A percentile compares a stretch with the other conserved stretches of the same genome.
Conservation (phyloP, 148 eudicot genomes). For the Fagopyrum tataricum region DNA sequence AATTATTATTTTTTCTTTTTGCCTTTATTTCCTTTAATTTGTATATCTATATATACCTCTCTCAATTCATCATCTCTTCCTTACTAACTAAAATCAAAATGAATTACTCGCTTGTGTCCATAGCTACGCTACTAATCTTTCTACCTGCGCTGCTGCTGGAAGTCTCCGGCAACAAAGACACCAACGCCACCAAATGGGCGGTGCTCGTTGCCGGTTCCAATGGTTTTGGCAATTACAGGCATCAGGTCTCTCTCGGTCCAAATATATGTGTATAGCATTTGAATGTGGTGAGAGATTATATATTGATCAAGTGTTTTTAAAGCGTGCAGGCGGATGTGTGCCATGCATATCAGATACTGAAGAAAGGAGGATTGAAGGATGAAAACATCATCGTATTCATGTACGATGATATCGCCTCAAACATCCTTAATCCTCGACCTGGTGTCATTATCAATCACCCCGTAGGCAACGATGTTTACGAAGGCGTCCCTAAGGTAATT, state of each 20-base stretch:
- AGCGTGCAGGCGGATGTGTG: conserved; percentile 86
- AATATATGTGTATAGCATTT: too few species aligned
- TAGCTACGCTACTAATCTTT: too few species aligned
- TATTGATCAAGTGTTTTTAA: too few species aligned
- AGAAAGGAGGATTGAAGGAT: conserved; percentile 66
- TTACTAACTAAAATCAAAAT: background rate
- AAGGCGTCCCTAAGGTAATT: conserved; percentile 43
- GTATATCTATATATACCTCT: too few species aligned
- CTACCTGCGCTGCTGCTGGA: background rate
- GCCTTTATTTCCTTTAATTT: too few species aligned
- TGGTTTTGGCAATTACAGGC: conserved; percentile 68
- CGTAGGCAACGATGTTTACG: conserved; percentile 32
- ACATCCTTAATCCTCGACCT: conserved; percentile 56
- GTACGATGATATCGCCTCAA: conserved; percentile 72
- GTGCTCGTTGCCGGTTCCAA: conserved; percentile 73
- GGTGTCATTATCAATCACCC: conserved; percentile 85
- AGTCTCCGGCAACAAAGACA: conserved; percentile 15
- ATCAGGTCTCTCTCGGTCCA: too few species aligned
- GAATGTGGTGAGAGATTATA: too few species aligned
- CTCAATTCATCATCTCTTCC: background rate
- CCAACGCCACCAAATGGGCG: conserved; percentile 49
- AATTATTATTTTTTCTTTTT: too few species aligned
- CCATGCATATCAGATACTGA: conserved; percentile 71
- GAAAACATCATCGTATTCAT: conserved; percentile 67
- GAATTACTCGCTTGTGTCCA: too few species aligned